Base-by-base conservation (phyloP, 1,284 basidiomycete genomes). In the Mixia osmundae region DNA sequence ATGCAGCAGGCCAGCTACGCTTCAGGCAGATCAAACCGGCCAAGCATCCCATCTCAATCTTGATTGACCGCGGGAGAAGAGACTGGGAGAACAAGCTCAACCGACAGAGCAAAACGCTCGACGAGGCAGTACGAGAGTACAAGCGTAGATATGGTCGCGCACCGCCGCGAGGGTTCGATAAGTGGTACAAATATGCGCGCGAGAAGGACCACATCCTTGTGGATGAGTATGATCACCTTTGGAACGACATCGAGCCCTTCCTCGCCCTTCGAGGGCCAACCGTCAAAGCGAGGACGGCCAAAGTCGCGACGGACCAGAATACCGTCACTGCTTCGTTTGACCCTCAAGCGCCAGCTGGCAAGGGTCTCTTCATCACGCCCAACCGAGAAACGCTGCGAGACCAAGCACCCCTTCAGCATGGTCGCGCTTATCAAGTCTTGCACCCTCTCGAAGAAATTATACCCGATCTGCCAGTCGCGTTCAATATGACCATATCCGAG, bases 401-500 rank as follows among this genome's bases (percentile, higher is more conserved):
- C 4, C 45, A 44, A 45, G 11, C 47, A 51, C 37, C 50, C 50
- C 8, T 51, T 51, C 34, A 51, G 48, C 5, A 25, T 45, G 33
- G 40, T 40, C 1, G 38, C 50, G 31, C 33, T 2, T 45, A 44
- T 19, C 35, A 43, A 19, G 39, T 44, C n/a, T 35, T 35, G 2
- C 31, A 45, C 15, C 40, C 46, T 27, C 48, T 48, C 0, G 36
- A 45, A 11, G 40, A 47, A 25, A 34, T 28, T 12, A 39, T 47
- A 14, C 39, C 47, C 24, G n/a, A n/a, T n/a, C n/a, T n/a, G n/a
- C n/a, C n/a, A n/a, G n/a, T n/a, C n/a, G n/a, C n/a, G n/a, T n/a
- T n/a, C n/a, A n/a, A n/a, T n/a, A n/a, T n/a, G n/a, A 59, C 59
- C 1, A 61, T 59, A 43, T 57, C 57, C 30, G 57, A 61, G 36